These are phyloP conservation scores for Yamadazyma kitorensis DNA, from an alignment of 805 yeast genomes.

Conservation along the genomic window DNA sequence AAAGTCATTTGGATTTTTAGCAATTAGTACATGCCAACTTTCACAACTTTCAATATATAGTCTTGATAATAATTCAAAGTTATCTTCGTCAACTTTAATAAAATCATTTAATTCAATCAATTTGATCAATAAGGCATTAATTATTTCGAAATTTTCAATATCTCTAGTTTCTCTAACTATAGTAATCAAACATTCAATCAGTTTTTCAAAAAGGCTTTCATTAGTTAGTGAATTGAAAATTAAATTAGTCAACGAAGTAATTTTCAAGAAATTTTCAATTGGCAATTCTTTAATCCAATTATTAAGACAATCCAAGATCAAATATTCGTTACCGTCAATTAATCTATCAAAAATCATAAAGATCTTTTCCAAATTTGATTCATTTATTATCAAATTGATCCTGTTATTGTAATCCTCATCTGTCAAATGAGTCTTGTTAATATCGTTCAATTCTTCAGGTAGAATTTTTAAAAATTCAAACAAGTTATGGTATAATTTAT, in stretches of 20 bases:
- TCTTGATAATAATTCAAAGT: conserved; percentile 67
- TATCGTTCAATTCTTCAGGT: conserved; percentile 87
- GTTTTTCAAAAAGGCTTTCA: conserved; percentile 74
- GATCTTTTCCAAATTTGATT: conserved; percentile 62
- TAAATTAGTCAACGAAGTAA: conserved; percentile 62
- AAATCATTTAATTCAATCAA: conserved; percentile 59
- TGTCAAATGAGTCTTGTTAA: conserved; percentile 71
- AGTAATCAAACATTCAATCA: conserved; percentile 83
- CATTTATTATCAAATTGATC: conserved; percentile 53
- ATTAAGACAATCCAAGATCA: conserved; percentile 69
- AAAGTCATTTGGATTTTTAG: conserved; percentile 55
- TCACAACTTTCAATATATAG: conserved; percentile 91
- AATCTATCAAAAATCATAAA: conserved; percentile 58
- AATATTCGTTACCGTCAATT: conserved; percentile 27
- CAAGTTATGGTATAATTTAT: conserved; percentile 31
- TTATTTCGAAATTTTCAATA: conserved; percentile 57
- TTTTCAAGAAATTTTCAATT: conserved; percentile 60
- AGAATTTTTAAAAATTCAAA: conserved; percentile 80
- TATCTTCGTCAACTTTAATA: conserved; percentile 59
- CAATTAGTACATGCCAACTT: conserved; percentile 87
- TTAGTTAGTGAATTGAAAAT: conserved; percentile 60
- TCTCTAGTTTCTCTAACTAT: conserved; percentile 82
- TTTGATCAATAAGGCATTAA: conserved; percentile 66
- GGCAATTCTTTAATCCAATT: conserved; percentile 92
- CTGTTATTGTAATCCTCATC: conserved; percentile 76